A percentile compares a stretch with the other conserved stretches of the same genome.
Conservation (phyloP, 2,329 filamentous ascomycete genomes). For the Lecanicillium sp. region DNA sequence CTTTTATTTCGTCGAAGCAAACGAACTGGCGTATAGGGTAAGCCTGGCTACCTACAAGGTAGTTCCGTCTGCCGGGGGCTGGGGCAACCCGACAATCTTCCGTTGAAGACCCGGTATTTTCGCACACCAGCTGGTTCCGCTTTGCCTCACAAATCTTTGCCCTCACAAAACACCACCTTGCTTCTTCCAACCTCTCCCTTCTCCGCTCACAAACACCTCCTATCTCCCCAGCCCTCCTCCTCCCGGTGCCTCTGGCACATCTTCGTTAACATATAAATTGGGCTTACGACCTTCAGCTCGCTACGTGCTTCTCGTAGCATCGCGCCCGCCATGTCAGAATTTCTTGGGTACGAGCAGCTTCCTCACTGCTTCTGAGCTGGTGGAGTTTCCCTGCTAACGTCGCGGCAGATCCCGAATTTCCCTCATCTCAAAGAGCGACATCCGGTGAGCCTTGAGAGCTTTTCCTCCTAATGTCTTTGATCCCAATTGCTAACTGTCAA, state of each 20-base stretch:
- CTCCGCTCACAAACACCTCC: constrained; percentile 11
- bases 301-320: constrained; percentile 34
- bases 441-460: constrained; percentile 57
- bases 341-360: constrained; percentile 42
- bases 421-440: constrained; percentile 94
- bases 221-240: constrained; percentile 11
- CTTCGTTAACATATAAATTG: constrained; percentile 12
- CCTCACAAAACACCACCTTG: constrained; percentile 18
- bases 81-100: constrained; percentile 9
- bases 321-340: constrained; percentile 46
- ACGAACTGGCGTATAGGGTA: constrained; percentile 3
- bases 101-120: constrained; percentile 2
- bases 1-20: too few relatives aligned
- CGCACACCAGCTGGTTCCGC: constrained; percentile 10
- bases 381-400: constrained; percentile 18
- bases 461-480: constrained; percentile 5
- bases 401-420: constrained; percentile 75
- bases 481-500: constrained; percentile 24
- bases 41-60: not conserved
- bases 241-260: constrained; percentile 11
- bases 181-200: constrained; percentile 14
- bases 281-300: constrained; percentile 18
- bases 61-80: not conserved
- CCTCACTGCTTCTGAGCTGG: constrained; percentile 9
- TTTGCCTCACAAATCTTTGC: constrained; percentile 26